Conservation (phyloP, 768 basidiomycete genomes). For the Leucocoprinus leucothites region DNA sequence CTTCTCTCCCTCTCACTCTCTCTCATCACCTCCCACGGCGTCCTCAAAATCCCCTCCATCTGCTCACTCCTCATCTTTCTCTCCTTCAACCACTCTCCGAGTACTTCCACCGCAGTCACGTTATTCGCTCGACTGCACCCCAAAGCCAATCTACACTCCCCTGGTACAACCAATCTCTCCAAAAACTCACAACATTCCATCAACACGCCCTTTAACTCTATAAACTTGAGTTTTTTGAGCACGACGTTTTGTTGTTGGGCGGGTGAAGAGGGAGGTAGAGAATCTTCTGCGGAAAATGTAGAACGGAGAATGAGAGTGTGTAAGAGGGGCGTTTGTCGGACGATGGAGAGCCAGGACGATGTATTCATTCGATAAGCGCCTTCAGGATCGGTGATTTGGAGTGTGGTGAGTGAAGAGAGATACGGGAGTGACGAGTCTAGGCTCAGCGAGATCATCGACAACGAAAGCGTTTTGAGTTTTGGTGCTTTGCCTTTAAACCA, state of each 20-base stretch:
- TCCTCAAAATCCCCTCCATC: conserved; percentile 11
- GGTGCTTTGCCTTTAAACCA: neutral
- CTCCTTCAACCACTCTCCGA: conserved; percentile 7
- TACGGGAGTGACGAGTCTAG: neutral
- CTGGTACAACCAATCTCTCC: conserved; percentile 4
- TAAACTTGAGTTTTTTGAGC: neutral
- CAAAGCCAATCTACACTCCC: conserved; percentile 6
- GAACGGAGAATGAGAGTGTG: neutral
- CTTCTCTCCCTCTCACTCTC: neutral
- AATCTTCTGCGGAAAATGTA: neutral
- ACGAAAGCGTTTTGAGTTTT: conserved; percentile 1
- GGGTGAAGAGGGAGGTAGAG: no score
- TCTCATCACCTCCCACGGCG: neutral
- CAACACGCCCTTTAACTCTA: conserved; percentile 2
- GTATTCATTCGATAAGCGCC: conserved; percentile 5
- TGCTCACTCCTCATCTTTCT: conserved; percentile 7
- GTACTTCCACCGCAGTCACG: neutral
- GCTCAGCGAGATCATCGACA: conserved; percentile 6
- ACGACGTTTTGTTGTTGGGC: neutral
- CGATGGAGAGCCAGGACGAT: conserved; percentile 4
- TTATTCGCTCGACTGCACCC: conserved; percentile 10
- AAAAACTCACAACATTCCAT: conserved; percentile 10
- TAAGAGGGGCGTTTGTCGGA: conserved; percentile 6
- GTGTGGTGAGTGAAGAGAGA: neutral
- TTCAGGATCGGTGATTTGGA: conserved; percentile 8